Evolutionary conservation across 1,284 basidiomycete species (phyloP), one percentile per base, ranked within the genome.

Genomic region (Serendipita sp.): DNA sequence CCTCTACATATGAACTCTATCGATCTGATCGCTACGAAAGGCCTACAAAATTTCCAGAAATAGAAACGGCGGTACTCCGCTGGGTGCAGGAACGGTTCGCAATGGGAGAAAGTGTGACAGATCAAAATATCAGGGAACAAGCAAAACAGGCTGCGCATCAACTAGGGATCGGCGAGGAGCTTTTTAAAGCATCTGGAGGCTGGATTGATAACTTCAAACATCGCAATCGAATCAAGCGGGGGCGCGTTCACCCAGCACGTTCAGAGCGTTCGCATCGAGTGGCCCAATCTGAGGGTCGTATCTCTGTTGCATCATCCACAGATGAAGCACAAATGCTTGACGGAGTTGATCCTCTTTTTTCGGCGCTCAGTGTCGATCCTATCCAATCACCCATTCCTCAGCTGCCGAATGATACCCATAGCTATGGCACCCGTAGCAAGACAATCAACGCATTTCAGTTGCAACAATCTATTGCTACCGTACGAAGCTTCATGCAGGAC

Each of bases 151-250:
- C 88, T 62, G 88, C 87, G 2, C 74, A 76, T 50, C 73, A 71
- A 26, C 76, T 84, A 61, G 75, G 79, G 64, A 82, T 82, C 67
- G 69, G 79, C 50, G 78, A 84, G 60, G 85, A 88, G 65, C 82
- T 83, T 71, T 94, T 94, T 81, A 94, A 93, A 74, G 91, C 89
- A 29, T 90, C 86, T 67, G 83, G 86, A 17, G 90, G 91, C 2
- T 94, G 91, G 91, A 79, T 94, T 63, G 91, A 93, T 70, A 91
- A 91, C 72, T 94, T 93, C 78, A 93, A 93, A 73, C 80, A 84
- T 67, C 83, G 91, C 44, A 81, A 86, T 68, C 81, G 81, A 61
- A 87, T 92, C 64, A 30, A 35, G n/a, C 53, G 53, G 32, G 53
- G 53, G 29, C 26, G 34, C 15, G 26, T 63, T 34, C 38, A 35